A percentile compares a stretch with the other conserved stretches of the same genome.
These are phyloP conservation scores for Sporodiniella umbellata DNA, from an alignment of 371 early-diverging fungal genomes.

Conservation along the genomic window DNA sequence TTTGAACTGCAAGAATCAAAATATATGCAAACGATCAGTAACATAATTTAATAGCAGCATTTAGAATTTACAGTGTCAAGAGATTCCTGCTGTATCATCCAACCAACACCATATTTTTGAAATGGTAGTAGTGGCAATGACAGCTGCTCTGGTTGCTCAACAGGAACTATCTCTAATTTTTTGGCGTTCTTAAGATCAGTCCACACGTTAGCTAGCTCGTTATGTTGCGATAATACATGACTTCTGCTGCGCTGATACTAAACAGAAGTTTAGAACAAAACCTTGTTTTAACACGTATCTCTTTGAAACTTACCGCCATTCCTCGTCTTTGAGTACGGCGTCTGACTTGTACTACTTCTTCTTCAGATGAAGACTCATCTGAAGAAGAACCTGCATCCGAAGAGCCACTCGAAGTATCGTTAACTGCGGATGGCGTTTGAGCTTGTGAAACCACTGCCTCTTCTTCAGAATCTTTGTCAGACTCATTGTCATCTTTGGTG, in stretches of 20 bases:
- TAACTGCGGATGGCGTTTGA: background rate
- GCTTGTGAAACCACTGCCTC: too few relatives aligned
- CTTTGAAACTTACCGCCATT: background rate
- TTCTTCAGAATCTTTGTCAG: too few relatives aligned
- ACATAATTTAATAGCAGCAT: background rate
- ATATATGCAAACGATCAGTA: background rate
- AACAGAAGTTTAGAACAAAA: background rate
- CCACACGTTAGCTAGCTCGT: constrained; percentile 70
- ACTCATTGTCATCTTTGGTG: too few relatives aligned
- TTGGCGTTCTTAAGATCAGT: constrained; percentile 52
- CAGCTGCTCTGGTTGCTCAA: constrained; percentile 70
- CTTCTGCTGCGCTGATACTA: constrained; percentile 22
- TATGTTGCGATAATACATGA: constrained; percentile 44
- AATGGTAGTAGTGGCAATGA: constrained; percentile 84
- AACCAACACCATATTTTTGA: constrained; percentile 82
- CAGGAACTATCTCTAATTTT: constrained; percentile 29
- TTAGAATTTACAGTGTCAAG: constrained; percentile 29
- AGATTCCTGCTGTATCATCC: constrained; percentile 79
- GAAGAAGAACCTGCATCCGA: too few relatives aligned
- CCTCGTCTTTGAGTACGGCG: too few relatives aligned
- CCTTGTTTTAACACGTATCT: too few relatives aligned
- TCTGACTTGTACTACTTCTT: constrained; percentile 1
- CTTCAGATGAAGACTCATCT: background rate
- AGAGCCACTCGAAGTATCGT: too few relatives aligned
- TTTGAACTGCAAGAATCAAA: too few relatives aligned